Conservation (phyloP, 768 basidiomycete genomes). For the Auriscalpium microsporum region DNA sequence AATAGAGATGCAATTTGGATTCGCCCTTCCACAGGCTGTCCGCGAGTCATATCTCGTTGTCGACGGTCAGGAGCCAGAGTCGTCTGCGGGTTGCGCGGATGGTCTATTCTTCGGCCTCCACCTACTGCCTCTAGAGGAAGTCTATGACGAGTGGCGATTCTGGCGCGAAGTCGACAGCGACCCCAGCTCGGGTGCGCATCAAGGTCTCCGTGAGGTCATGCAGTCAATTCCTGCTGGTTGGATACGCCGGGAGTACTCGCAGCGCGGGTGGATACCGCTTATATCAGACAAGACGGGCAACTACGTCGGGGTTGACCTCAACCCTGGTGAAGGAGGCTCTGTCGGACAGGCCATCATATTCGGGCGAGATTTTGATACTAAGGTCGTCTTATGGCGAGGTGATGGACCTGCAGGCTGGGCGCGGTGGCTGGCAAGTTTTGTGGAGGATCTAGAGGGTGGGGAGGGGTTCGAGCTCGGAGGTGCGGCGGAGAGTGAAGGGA, state of each 20-base stretch:
- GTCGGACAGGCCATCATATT: constrained; percentile 95
- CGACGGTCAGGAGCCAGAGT: constrained; percentile 93
- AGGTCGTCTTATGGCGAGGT: constrained; percentile 90
- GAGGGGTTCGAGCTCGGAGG: constrained; percentile 72
- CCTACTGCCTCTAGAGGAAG: constrained; percentile 87
- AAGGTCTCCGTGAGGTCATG: constrained; percentile 66
- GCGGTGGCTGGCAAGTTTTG: constrained; percentile 84
- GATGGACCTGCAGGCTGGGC: constrained; percentile 93
- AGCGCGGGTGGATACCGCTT: constrained; percentile 94
- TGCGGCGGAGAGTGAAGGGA: constrained; percentile 46
- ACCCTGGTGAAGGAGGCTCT: constrained; percentile 67
- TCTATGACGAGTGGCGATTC: constrained; percentile 91
- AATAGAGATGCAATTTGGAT: constrained; percentile 79
- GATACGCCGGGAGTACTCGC: constrained; percentile 85
- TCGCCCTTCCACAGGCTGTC: constrained; percentile 75
- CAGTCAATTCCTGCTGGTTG: constrained; percentile 83
- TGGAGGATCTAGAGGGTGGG: constrained; percentile 84
- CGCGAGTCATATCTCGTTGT: constrained; percentile 82
- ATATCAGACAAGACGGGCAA: constrained; percentile 91
- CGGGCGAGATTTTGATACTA: constrained; percentile 97
- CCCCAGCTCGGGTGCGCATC: constrained; percentile 75
- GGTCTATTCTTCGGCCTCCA: constrained; percentile 95
- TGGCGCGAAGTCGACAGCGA: constrained; percentile 94
- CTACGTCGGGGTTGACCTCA: constrained; percentile 93
- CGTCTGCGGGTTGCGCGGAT: constrained; percentile 76